Evolutionary conservation across 2,329 filamentous ascomycete genomes (phyloP), one percentile per base, ranked within the genome.

Genomic region (Lachnellula arida): DNA sequence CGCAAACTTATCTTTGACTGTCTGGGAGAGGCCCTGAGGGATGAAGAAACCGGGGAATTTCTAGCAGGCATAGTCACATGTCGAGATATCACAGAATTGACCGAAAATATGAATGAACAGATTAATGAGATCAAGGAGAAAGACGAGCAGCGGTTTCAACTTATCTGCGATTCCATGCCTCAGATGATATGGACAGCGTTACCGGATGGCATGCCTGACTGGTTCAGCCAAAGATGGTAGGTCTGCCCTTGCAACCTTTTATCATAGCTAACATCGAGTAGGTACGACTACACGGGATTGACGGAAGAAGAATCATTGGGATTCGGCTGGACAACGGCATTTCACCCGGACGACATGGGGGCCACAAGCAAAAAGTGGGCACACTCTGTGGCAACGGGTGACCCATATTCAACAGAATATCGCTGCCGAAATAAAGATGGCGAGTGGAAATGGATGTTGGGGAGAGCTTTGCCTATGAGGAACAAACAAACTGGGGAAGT

Each of bases 381-480:
- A 15, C 81, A 82, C 60, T 85, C 80, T 8, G 71, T 91, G 2
- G 70, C 70, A 3, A 91, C 87, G 0, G 89, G 89, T 2, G 80
- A 87, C 9, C 81, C 84, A 12, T 91, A 88, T 63, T 76, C 76
- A 40, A 84, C 81, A 0, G 88, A 93, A 65, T 91, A 91, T 61
- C 81, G 89, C 40, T 89, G 85, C 58, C 79, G 74, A 50, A 83
- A 79, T 55, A 80, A 80, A 49, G 79, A 86, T 34, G 89, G 88
- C 0, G 79, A 86, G 54, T 92, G 84, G 82, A 78, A 87, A 52
- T 93, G 89, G 89, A 90, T 91, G 77, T 74, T 93, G 2, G 88
- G 85, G 11, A 79, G 87, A 44, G 89, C 88, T 1, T 70, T 88
- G 14, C 87, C 89, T 0, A 77, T 91, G 64, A 78, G 78, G 40